A percentile compares a stretch with the other conserved stretches of the same genome.
phyloP scores from a whole-genome alignment of 768 basidiomycete genomes.

The Leccinum disarticulatum region DNA sequence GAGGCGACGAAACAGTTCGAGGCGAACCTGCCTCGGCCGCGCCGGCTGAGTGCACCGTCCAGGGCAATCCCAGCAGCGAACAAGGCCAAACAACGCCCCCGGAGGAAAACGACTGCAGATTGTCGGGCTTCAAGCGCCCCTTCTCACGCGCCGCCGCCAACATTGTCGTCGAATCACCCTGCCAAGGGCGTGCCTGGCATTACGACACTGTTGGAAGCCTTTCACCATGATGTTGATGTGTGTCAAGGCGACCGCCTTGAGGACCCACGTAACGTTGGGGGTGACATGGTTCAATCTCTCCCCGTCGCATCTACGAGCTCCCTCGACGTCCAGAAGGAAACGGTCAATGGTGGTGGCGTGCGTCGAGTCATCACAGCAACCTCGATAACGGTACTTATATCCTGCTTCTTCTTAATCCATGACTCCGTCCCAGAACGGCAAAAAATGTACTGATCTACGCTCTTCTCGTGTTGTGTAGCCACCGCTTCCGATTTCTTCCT shows the following conservation, averaged over 20 bases:
- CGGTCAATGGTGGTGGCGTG: constrained; percentile 18
- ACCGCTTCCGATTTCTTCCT: constrained; percentile 19
- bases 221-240: constrained; percentile 18
- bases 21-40: constrained; percentile 37
- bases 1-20: constrained; percentile 42
- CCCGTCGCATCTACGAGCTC: constrained; percentile 5
- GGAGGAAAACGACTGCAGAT: constrained; percentile 23
- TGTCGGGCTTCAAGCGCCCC: constrained; percentile 22
- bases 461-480: constrained; percentile 21
- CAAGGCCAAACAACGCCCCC: constrained; percentile 6
- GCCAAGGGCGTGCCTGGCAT: constrained; percentile 24
- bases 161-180: constrained; percentile 5
- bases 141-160: constrained; percentile 22
- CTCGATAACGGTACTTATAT: constrained; percentile 32
- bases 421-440: constrained; percentile 14
- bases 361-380: constrained; percentile 27
- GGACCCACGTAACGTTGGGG: constrained; percentile 16
- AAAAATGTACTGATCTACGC: constrained; percentile 19
- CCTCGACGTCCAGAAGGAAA: constrained; percentile 16
- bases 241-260: constrained; percentile 13
- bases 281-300: not conserved
- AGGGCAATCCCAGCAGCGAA: constrained; percentile 14
- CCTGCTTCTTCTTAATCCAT: constrained; percentile 14
- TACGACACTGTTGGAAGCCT: constrained; percentile 28
- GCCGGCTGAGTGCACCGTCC: constrained; percentile 31